Evolutionary conservation across 140 eudicot species (phyloP), one percentile per base, ranked within the genome.

Genomic region (Oenanthe javanica): DNA sequence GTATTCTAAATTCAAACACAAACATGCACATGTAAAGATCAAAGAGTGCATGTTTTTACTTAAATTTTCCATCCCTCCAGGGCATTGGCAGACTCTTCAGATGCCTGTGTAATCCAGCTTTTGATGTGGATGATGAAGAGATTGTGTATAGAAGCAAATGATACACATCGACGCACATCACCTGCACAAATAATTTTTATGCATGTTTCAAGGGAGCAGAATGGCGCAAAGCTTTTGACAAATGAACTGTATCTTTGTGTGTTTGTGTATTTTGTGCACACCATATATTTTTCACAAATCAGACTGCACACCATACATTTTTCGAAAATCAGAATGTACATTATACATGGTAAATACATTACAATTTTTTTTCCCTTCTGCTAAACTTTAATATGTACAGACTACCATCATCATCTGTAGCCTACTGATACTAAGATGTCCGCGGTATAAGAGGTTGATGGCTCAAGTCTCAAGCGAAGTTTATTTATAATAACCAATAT

Each of bases 51-150:
- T 57, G n/a, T 57, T 14, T 1, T 18, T 4, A 67, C 43, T 36
- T 67, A 19, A 7, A 31, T 18, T 71, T n/a, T 7, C 48, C 55
- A 15, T 66, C 42, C 75, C 52, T 64, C 52, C 92, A 96, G 99
- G 99, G 99, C 49, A 96, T 96, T 11, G 99, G 98, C 4, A 91
- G 96, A 85, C 93, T 96, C 70, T 96, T 96, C 88, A 88, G 99
- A 84, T 96, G 99, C 70, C 87, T 95, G n/a, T 95, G 99, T 77
- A 95, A 95, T 75, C 99, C 97, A 46, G 99, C 97, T 43, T 95
- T 89, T 77, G 93, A 91, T 82, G 99, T 95, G 64, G 99, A 95
- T 61, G 99, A 92, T 47, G 97, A 90, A 11, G 99, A 92, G 83
- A 92, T 95, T 84, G 97, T 95, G 59, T 95, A 91, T 81, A 89